A percentile compares a stretch with the other conserved stretches of the same genome.
Conservation (phyloP, 2,329 filamentous ascomycete species). For the Aspergillus chevalieri region DNA sequence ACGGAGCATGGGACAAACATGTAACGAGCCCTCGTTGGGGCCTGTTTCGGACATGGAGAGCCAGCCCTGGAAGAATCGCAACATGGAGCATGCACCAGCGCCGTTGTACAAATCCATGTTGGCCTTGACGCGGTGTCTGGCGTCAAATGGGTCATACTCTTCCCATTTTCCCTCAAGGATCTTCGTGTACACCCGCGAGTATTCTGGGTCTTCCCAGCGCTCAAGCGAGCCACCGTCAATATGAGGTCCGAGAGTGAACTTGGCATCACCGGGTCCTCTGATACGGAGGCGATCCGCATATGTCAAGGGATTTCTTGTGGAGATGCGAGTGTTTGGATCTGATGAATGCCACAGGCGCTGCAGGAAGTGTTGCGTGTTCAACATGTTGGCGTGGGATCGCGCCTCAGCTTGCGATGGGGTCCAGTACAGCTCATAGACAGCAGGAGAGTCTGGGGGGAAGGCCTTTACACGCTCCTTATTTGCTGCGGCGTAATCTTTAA, state of each 20-base stretch:
- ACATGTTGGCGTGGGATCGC: conserved; percentile 59
- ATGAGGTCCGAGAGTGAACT: conserved; percentile 67
- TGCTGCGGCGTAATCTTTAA: conserved; percentile 58
- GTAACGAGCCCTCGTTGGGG: conserved; percentile 70
- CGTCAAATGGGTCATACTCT: conserved; percentile 75
- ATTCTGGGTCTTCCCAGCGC: conserved; percentile 66
- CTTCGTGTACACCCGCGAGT: conserved; percentile 65
- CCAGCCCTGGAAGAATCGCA: conserved; percentile 89
- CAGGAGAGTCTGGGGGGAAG: conserved; percentile 61
- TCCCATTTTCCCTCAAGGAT: conserved; percentile 75
- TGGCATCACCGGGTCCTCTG: conserved; percentile 62
- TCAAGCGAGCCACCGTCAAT: conserved; percentile 69
- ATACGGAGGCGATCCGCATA: conserved; percentile 71
- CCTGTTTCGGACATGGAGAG: conserved; percentile 65
- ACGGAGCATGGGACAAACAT: conserved; percentile 71
- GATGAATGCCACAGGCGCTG: conserved; percentile 60
- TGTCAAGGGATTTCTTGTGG: conserved; percentile 54
- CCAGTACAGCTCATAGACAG: conserved; percentile 74
- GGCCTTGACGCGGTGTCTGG: conserved; percentile 60
- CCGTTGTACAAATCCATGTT: conserved; percentile 73
- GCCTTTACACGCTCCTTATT: conserved; percentile 52
- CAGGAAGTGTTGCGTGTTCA: conserved; percentile 56
- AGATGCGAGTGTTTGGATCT: conserved; percentile 40
- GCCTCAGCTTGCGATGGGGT: conserved; percentile 62
- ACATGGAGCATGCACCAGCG: conserved; percentile 73